A percentile compares a stretch with the other conserved stretches of the same genome.
Evolutionary conservation across 805 yeast species (phyloP).

Genomic region (Ogataea sp.): DNA sequence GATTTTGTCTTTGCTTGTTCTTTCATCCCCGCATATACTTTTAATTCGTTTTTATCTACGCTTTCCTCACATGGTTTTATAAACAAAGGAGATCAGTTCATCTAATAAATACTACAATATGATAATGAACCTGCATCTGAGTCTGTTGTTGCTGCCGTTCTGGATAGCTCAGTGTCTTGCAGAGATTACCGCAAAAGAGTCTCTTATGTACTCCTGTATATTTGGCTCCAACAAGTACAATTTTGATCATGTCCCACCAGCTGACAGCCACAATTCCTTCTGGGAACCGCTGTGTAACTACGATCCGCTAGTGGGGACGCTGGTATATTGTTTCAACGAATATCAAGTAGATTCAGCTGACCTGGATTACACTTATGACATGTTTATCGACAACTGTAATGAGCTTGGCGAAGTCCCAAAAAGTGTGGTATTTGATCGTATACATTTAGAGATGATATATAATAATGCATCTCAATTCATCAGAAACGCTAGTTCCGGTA

Average conservation of each 20-base stretch:
- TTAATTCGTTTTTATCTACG: no score
- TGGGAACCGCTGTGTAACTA: constrained; percentile 18
- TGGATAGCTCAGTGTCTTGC: background rate
- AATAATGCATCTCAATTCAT: background rate
- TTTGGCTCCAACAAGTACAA: constrained; percentile 6
- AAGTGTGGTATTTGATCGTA: no score
- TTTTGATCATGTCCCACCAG: constrained; percentile 9
- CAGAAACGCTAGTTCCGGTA: no score
- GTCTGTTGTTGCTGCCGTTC: no score
- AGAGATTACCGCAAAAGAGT: constrained; percentile 4
- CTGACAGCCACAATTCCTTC: constrained; percentile 5
- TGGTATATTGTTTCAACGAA: constrained; percentile 17
- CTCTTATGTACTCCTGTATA: constrained; percentile 16
- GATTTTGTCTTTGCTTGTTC: no score
- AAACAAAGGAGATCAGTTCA: no score
- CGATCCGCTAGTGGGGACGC: constrained; percentile 18
- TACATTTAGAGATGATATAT: no score
- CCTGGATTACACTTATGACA: background rate
- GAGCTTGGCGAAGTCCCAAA: constrained; percentile 3
- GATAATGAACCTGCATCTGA: no score
- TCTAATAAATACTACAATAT: no score
- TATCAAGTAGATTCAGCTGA: constrained; percentile 1
- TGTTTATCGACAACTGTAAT: constrained; percentile 11
- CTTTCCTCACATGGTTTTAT: no score
- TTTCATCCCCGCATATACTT: no score